Evolutionary conservation across 495 filamentous ascomycete genomes (phyloP), one percentile per base, ranked within the genome.

Genomic region (Neurospora intermedia): DNA sequence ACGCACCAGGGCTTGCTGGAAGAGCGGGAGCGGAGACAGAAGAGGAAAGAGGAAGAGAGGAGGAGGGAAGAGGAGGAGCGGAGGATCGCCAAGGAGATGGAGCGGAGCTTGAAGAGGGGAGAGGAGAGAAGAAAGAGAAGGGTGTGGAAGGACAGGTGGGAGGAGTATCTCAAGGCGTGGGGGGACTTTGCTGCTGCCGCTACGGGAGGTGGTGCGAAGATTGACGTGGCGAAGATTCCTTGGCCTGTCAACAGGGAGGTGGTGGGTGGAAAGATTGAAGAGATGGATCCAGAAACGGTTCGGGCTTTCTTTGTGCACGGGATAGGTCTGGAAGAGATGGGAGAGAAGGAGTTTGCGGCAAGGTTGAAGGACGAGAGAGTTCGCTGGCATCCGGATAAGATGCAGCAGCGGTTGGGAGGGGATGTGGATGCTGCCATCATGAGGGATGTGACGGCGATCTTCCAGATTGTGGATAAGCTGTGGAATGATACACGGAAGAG

Each of bases 311-410:
- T 84, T 73, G 80, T 85, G 45, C 70, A 80, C 41, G 84, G 84
- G 3, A 75, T 85, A 41, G 81, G 76, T 40, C 70, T 82, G 71
- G 81, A 80, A n/a, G 91, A 94, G 83, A 81, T 94, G 3, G 84
- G 83, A 2, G 85, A 86, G 73, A 88, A 89, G 69, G 86, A 87
- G 42, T 80, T 94, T 42, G 73, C 87, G 66, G 84, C 85, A 20
- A 84, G 88, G 39, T 82, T 99, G 45, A 98, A 97, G 82, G 80
- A 87, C 20, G 96, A 99, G 83, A 88, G 96, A 45, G 89, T 98
- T 11, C 84, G 94, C 11, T 99, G 96, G 96, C 96, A 99, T 87
- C 96, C 96, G 11, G 96, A 99, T 82, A 99, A 98, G 85, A 92
- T 98, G 42, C 93, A 97, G 85, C 96, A 98, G 82, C 88, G 90